Evolutionary conservation across 2,329 filamentous ascomycete genomes (phyloP).

Genomic region (Fusarium foetens): DNA sequence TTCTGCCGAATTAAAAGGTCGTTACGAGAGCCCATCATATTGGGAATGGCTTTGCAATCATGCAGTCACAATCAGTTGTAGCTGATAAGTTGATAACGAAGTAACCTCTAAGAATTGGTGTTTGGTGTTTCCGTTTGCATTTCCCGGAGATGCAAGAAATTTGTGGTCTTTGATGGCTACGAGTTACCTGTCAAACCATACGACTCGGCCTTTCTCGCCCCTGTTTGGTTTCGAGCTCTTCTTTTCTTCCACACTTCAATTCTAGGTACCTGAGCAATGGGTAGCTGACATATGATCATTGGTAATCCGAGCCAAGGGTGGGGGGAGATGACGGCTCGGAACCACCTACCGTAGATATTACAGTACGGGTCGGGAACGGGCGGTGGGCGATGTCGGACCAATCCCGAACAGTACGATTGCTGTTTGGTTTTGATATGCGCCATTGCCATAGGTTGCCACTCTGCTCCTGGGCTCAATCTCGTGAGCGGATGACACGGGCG

Average conservation of each 20-base stretch:
- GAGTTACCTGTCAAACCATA: conserved; percentile 41
- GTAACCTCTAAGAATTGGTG: conserved; percentile 8
- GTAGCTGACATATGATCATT: conserved; percentile 42
- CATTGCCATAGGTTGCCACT: conserved; percentile 31
- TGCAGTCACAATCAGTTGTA: conserved; percentile 9
- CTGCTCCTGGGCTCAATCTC: conserved; percentile 16
- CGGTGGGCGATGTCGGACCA: conserved; percentile 42
- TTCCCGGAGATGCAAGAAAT: conserved; percentile 39
- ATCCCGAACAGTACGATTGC: conserved; percentile 38
- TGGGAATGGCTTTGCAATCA: conserved; percentile 25
- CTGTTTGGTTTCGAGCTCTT: background rate
- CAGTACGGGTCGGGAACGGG: conserved; percentile 13
- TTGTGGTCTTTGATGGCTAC: conserved; percentile 18
- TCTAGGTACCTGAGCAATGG: background rate
- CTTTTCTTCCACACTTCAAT: conserved; percentile 15
- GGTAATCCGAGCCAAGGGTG: conserved; percentile 26
- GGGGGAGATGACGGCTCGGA: conserved; percentile 19
- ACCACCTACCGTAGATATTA: background rate
- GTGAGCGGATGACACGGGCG: conserved; percentile 33
- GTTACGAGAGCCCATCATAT: conserved; percentile 17
- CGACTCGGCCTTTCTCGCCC: conserved; percentile 20
- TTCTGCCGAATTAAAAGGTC: conserved; percentile 1
- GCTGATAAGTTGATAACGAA: conserved; percentile 30
- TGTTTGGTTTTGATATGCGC: conserved; percentile 18
- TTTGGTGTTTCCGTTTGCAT: background rate